Conservation (phyloP, 1,284 basidiomycete species). For the Ustilago xerochloae region DNA sequence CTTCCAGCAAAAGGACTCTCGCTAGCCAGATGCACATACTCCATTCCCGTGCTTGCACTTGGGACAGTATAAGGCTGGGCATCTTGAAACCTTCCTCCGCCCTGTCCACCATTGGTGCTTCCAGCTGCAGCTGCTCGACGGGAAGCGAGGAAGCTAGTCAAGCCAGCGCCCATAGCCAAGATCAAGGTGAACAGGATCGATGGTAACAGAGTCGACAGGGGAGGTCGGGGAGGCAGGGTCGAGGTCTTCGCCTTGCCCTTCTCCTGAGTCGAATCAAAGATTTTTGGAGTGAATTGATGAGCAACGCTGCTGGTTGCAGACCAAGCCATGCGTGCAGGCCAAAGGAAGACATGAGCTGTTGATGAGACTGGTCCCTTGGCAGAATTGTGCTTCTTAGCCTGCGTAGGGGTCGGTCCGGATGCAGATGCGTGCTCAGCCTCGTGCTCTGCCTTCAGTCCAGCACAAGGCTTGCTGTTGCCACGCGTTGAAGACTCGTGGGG, state of each 20-base stretch:
- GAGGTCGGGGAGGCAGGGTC: slow-evolving; percentile 54
- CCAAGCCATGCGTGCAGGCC: slow-evolving; percentile 37
- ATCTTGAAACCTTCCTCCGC: background rate
- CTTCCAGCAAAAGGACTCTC: background rate
- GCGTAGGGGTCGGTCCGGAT: too few species aligned
- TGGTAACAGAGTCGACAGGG: slow-evolving; percentile 53
- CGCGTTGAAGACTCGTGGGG: background rate
- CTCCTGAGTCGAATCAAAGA: too few species aligned
- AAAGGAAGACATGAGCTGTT: slow-evolving; percentile 15
- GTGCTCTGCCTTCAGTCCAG: background rate
- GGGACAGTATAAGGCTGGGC: slow-evolving; percentile 10
- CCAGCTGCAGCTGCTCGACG: slow-evolving; percentile 14
- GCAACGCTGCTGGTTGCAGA: slow-evolving; percentile 21
- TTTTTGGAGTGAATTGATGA: slow-evolving; percentile 14
- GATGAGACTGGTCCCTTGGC: slow-evolving; percentile 1
- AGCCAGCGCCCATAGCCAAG: slow-evolving; percentile 53
- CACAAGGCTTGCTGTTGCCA: background rate
- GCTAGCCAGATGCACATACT: slow-evolving; percentile 16
- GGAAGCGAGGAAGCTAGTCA: slow-evolving; percentile 42
- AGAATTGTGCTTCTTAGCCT: background rate
- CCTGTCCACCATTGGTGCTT: background rate
- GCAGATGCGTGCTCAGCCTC: background rate
- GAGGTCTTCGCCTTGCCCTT: slow-evolving; percentile 13
- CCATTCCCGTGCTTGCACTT: background rate
- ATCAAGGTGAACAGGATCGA: slow-evolving; percentile 58